Percentiles rank a stretch among this genome's conserved stretches.
Conservation (phyloP, 2,329 filamentous ascomycete species). For the Aspergillus sergii region DNA sequence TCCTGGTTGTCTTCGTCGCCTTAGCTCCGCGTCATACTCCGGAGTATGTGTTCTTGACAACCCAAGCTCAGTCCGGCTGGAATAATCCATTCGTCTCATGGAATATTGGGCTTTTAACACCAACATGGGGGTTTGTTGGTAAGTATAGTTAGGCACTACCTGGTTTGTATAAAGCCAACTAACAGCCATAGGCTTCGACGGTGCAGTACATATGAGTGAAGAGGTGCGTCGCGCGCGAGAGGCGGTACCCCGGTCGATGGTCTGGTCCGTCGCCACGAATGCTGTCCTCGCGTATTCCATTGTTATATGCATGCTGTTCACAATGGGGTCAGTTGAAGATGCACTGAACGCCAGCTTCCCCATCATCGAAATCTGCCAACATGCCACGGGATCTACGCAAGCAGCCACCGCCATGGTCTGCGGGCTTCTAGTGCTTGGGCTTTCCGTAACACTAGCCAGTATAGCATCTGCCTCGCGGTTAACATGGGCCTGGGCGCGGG, state of each 20-base stretch:
- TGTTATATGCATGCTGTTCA: conserved; percentile 47
- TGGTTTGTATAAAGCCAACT: not conserved
- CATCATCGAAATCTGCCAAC: conserved; percentile 47
- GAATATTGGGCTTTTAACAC: conserved; percentile 42
- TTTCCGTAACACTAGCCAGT: conserved; percentile 43
- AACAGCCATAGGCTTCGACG: conserved; percentile 45
- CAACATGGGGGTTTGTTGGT: conserved; percentile 28
- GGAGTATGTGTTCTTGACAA: conserved; percentile 36
- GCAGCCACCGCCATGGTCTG: conserved; percentile 44
- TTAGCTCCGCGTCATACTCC: conserved; percentile 35
- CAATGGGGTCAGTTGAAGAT: conserved; percentile 44
- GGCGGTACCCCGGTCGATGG: conserved; percentile 49
- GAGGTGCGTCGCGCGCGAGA: conserved; percentile 49
- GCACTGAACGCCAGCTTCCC: conserved; percentile 37
- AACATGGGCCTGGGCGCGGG: conserved; percentile 54
- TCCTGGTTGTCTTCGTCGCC: conserved; percentile 36
- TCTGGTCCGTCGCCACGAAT: conserved; percentile 49
- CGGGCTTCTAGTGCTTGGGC: conserved; percentile 36
- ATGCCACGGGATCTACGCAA: conserved; percentile 43
- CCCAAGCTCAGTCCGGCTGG: conserved; percentile 34
- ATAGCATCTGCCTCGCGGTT: conserved; percentile 53
- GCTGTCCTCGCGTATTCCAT: conserved; percentile 46
- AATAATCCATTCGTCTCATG: conserved; percentile 32
- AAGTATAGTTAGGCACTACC: not conserved
- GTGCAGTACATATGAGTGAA: conserved; percentile 53